Evolutionary conservation across 2,329 filamentous ascomycete genomes (phyloP).

Genomic region (Colletotrichum truncatum): DNA sequence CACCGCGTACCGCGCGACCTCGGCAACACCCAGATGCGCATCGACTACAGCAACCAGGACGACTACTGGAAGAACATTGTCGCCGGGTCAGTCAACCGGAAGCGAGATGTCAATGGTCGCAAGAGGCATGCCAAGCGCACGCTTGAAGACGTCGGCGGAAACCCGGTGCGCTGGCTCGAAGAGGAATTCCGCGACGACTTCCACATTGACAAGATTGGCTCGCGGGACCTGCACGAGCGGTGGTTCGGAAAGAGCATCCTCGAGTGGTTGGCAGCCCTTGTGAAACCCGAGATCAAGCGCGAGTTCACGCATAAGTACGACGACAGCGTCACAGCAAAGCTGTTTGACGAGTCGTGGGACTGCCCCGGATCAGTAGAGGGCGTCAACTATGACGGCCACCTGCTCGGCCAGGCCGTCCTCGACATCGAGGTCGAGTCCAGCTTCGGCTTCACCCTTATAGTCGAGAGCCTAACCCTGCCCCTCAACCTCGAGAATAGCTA

Average conservation of each 20-base stretch:
- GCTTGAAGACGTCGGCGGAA: slow-evolving; percentile 39
- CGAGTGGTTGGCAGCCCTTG: slow-evolving; percentile 38
- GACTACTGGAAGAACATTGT: slow-evolving; percentile 48
- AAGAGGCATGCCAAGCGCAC: slow-evolving; percentile 35
- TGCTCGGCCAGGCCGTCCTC: slow-evolving; percentile 33
- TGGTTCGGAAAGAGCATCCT: slow-evolving; percentile 44
- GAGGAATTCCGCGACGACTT: slow-evolving; percentile 46
- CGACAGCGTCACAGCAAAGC: slow-evolving; percentile 35
- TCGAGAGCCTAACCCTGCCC: slow-evolving; percentile 29
- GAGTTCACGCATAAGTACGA: slow-evolving; percentile 36
- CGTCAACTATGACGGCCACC: slow-evolving; percentile 25
- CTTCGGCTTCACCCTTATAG: slow-evolving; percentile 41
- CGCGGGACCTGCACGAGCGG: slow-evolving; percentile 43
- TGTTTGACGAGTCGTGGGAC: slow-evolving; percentile 34
- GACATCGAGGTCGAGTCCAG: slow-evolving; percentile 35
- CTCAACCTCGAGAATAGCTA: slow-evolving; percentile 38
- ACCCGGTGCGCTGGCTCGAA: slow-evolving; percentile 47
- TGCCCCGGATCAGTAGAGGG: slow-evolving; percentile 22
- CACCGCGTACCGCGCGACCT: slow-evolving; percentile 40
- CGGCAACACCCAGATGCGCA: slow-evolving; percentile 43
- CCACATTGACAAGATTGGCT: slow-evolving; percentile 37
- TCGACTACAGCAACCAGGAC: slow-evolving; percentile 48
- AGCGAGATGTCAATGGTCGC: background rate
- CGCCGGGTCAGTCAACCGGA: background rate
- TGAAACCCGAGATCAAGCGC: slow-evolving; percentile 36